phyloP scores from a whole-genome alignment of 2,329 filamentous ascomycete genomes.

The Epichloe scottii region DNA sequence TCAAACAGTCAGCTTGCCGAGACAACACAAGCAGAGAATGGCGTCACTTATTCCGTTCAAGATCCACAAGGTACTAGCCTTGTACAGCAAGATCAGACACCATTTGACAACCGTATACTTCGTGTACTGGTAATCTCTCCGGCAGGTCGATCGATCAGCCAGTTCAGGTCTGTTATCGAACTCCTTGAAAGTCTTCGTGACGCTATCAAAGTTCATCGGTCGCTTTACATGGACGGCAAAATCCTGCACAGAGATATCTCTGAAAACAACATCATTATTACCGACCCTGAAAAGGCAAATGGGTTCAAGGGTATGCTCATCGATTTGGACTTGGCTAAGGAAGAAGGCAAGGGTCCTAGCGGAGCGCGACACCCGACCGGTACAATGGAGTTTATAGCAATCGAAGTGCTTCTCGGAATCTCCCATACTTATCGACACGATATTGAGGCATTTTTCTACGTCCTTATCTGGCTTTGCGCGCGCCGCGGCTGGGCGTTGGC shows the following conservation, averaged over 20 bases:
- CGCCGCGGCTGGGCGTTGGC: too few species aligned
- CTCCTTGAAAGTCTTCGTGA: background rate
- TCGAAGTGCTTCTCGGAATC: too few species aligned
- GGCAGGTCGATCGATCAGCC: too few species aligned
- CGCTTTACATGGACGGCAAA: background rate
- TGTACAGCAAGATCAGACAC: constrained; percentile 1
- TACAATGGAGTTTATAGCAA: too few species aligned
- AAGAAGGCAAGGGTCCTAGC: too few species aligned
- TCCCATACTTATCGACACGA: too few species aligned
- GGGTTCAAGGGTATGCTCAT: background rate
- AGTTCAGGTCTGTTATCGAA: background rate
- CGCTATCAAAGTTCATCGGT: background rate
- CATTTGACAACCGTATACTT: constrained; percentile 4
- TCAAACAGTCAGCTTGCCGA: background rate
- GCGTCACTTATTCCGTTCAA: background rate
- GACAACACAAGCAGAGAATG: background rate
- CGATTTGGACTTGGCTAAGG: background rate
- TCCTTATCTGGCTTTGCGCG: too few species aligned
- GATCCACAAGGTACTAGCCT: constrained; percentile 3
- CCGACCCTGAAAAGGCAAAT: background rate
- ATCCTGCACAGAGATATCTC: background rate
- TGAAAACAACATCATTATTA: background rate
- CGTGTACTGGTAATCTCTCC: constrained; percentile 5
- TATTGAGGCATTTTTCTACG: too few species aligned
- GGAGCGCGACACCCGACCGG: too few species aligned